Evolutionary conservation across 768 basidiomycete genomes (phyloP).

Genomic region (Kwoniella shandongensis): DNA sequence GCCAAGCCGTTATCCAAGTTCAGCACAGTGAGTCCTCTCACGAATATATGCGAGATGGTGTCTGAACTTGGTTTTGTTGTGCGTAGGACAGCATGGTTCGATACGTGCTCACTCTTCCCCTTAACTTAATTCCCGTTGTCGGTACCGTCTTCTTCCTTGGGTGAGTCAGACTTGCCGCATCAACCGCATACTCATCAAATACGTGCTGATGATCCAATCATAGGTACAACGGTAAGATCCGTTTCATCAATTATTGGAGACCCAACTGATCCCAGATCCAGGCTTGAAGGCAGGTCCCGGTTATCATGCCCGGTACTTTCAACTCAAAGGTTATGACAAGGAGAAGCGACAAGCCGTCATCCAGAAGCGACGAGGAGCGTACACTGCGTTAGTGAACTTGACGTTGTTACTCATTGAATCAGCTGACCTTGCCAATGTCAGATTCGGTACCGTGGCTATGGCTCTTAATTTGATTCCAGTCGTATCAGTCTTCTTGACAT

Average conservation of each 20-base stretch:
- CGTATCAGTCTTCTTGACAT: constrained; percentile 62
- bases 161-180: constrained; percentile 29
- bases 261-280: background rate
- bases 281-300: constrained; percentile 58
- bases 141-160: constrained; percentile 66
- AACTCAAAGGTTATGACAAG: constrained; percentile 62
- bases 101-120: constrained; percentile 66
- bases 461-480: constrained; percentile 65
- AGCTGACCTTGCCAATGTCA: constrained; percentile 54
- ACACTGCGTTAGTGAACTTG: constrained; percentile 61
- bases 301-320: constrained; percentile 69
- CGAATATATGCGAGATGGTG: constrained; percentile 12
- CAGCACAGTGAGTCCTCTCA: constrained; percentile 39
- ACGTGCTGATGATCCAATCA: constrained; percentile 1
- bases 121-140: constrained; percentile 67
- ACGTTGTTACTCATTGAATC: background rate
- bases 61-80: constrained; percentile 29
- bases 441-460: constrained; percentile 65
- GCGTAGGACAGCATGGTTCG: constrained; percentile 56
- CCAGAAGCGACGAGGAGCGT: constrained; percentile 60
- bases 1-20: constrained; percentile 55
- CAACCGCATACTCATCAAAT: background rate
- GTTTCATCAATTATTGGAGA: background rate
- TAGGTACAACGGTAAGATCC: constrained; percentile 36
- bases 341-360: constrained; percentile 58